phyloP scores from a whole-genome alignment of 352 stramenopile genomes.

The Globisporangium megalacanthum region DNA sequence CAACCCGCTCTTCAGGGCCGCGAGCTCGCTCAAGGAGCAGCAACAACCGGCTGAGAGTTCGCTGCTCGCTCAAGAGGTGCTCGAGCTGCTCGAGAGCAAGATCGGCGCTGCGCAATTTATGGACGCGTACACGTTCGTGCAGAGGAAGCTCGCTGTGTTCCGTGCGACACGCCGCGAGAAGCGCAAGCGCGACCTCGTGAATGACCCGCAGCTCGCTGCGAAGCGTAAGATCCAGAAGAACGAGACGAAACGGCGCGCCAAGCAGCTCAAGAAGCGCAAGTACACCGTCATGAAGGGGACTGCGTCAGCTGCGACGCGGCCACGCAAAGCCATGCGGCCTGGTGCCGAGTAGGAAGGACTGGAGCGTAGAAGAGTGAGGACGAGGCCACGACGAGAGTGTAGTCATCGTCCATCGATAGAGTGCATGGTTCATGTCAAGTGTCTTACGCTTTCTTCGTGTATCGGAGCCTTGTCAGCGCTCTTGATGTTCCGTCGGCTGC shows the following conservation, averaged over 20 bases:
- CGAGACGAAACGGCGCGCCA: constrained; percentile 70
- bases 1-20: constrained; percentile 74
- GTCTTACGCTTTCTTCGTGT: too few relatives aligned
- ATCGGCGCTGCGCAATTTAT: constrained; percentile 68
- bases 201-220: constrained; percentile 65
- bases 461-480: neutral
- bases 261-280: constrained; percentile 88
- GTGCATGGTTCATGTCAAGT: neutral
- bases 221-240: constrained; percentile 85
- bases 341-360: constrained; percentile 37
- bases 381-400: neutral
- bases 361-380: neutral
- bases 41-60: constrained; percentile 41
- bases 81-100: constrained; percentile 82
- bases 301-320: constrained; percentile 45
- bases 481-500: neutral
- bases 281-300: constrained; percentile 80
- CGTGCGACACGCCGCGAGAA: constrained; percentile 69
- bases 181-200: constrained; percentile 72
- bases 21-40: constrained; percentile 49
- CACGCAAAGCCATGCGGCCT: constrained; percentile 55
- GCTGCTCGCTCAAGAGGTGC: constrained; percentile 76
- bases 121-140: constrained; percentile 80
- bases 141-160: constrained; percentile 70
- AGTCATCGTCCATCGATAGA: constrained; percentile 5